phyloP scores from a whole-genome alignment of 768 basidiomycete genomes.

The Amanita polypyramis region DNA sequence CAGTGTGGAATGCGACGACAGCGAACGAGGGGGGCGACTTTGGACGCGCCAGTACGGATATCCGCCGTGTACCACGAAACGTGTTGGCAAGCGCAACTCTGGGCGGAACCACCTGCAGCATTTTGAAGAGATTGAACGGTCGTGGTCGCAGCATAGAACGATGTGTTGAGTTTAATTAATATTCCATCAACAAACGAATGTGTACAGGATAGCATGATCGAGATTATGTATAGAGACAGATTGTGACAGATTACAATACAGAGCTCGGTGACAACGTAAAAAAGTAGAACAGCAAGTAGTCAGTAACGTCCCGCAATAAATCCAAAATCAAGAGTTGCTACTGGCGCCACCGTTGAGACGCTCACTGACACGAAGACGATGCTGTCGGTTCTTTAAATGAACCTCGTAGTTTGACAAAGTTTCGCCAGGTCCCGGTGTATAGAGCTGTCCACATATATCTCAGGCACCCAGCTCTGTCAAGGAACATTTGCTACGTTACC shows the following conservation, averaged over 20 bases:
- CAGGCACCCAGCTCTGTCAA: neutral
- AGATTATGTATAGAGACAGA: slow-evolving; percentile 13
- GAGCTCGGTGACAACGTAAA: slow-evolving; percentile 16
- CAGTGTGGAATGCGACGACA: neutral
- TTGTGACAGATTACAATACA: slow-evolving; percentile 27
- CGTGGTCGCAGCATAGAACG: neutral
- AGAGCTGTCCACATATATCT: slow-evolving; percentile 46
- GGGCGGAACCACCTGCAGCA: neutral
- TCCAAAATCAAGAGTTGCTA: slow-evolving; percentile 3
- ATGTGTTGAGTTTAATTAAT: neutral
- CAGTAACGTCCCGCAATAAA: slow-evolving; percentile 4
- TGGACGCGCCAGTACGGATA: neutral
- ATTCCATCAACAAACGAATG: slow-evolving; percentile 4
- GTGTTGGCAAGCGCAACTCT: neutral
- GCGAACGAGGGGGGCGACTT: neutral
- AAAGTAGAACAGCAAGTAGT: slow-evolving; percentile 7
- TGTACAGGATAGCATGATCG: slow-evolving; percentile 5
- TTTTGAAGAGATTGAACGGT: neutral
- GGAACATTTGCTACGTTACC: slow-evolving; percentile 29
- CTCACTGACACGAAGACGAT: slow-evolving; percentile 63
- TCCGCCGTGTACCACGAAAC: neutral
- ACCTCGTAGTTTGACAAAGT: slow-evolving; percentile 87
- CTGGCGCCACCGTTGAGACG: slow-evolving; percentile 21
- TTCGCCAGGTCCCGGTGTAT: slow-evolving; percentile 84
- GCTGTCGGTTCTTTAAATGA: slow-evolving; percentile 79